These are phyloP conservation scores for Penicillium lagena DNA, from an alignment of 495 filamentous ascomycete species.

Conservation along the genomic window DNA sequence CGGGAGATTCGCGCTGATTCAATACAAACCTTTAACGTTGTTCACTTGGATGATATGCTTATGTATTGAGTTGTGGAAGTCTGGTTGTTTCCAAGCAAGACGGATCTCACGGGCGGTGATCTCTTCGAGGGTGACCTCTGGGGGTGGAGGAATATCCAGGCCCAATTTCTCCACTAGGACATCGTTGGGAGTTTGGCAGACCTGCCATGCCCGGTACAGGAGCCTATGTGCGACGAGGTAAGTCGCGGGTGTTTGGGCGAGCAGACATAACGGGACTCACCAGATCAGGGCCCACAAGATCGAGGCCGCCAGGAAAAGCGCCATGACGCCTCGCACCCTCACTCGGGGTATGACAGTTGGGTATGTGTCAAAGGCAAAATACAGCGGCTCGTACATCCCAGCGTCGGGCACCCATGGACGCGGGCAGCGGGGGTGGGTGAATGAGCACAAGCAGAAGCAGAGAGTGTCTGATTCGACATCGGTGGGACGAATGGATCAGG, in stretches of 20 bases:
- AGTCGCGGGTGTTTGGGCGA: not conserved
- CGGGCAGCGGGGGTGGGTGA: conserved; percentile 17
- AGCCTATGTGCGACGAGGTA: conserved; percentile 48
- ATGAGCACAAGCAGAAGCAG: conserved; percentile 2
- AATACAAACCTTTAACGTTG: conserved; percentile 67
- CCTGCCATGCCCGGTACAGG: conserved; percentile 72
- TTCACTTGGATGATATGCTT: conserved; percentile 93
- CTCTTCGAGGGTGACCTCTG: conserved; percentile 85
- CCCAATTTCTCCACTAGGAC: conserved; percentile 85
- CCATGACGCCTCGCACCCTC: conserved; percentile 45
- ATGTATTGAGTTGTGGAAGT: conserved; percentile 67
- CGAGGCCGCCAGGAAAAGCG: conserved; percentile 42
- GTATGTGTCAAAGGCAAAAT: conserved; percentile 42
- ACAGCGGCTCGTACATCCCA: conserved; percentile 46
- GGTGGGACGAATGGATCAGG: conserved; percentile 8
- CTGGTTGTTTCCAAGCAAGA: conserved; percentile 84
- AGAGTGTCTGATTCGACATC: not conserved
- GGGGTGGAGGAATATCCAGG: conserved; percentile 84
- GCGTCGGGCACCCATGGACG: conserved; percentile 33
- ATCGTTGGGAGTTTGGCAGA: conserved; percentile 82
- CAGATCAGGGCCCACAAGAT: conserved; percentile 47
- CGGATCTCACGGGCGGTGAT: conserved; percentile 80
- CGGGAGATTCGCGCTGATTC: not conserved
- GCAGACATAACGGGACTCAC: conserved; percentile 21
- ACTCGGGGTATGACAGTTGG: conserved; percentile 41